phyloP scores from a whole-genome alignment of 2,329 filamentous ascomycete genomes.

The Lecanicillium sp. region DNA sequence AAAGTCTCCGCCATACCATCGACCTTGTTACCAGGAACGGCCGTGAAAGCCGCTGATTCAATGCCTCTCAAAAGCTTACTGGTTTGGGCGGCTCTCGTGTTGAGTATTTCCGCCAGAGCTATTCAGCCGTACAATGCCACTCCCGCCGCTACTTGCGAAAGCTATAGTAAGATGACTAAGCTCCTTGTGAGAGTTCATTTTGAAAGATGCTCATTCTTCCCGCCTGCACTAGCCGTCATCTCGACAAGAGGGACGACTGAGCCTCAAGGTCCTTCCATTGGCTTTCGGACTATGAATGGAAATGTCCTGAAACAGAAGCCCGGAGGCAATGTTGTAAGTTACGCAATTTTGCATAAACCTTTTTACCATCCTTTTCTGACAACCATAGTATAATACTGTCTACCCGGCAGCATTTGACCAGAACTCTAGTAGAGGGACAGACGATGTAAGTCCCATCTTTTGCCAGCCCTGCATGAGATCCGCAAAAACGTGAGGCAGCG shows the following conservation, averaged over 20 bases:
- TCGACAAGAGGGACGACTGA: not conserved
- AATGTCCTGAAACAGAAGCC: not conserved
- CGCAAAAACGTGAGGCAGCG: too few species aligned
- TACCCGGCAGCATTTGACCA: conserved; percentile 4
- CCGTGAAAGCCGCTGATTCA: too few species aligned
- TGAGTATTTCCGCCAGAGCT: not conserved
- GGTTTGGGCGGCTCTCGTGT: not conserved
- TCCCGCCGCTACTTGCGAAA: not conserved
- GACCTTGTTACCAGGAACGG: too few species aligned
- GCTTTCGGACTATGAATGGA: conserved; percentile 3
- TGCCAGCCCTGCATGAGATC: too few species aligned
- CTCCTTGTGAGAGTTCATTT: too few species aligned
- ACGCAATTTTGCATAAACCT: too few species aligned
- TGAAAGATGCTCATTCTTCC: not conserved
- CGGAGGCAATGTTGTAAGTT: conserved; percentile 2
- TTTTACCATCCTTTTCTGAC: not conserved
- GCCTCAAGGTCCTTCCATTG: conserved; percentile 2
- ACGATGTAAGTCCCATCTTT: not conserved
- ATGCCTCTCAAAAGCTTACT: not conserved
- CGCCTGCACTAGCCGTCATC: not conserved
- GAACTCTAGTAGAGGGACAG: conserved; percentile 1
- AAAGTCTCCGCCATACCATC: too few species aligned
- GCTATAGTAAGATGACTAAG: not conserved
- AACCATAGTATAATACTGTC: conserved; percentile 2
- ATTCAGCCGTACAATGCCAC: not conserved